Evolutionary conservation across 2,329 filamentous ascomycete genomes (phyloP).

Genomic region (Penicillium sp.): DNA sequence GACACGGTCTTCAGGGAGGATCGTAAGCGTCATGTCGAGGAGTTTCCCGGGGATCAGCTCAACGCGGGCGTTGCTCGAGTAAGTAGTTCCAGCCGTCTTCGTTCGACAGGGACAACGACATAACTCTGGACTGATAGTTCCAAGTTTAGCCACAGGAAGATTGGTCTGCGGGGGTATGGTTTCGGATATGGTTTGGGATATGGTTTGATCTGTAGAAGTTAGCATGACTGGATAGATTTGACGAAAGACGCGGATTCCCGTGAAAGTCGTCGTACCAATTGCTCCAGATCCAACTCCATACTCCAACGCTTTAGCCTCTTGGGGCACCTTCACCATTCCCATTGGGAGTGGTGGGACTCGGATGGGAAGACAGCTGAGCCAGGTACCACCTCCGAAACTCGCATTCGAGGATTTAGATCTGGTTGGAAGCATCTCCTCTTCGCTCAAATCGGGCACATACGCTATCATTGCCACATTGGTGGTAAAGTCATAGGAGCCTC

Average conservation of each 20-base stretch:
- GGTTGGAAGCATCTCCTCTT: not conserved
- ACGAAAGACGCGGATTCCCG: not conserved
- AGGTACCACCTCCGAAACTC: not conserved
- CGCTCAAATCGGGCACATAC: not conserved
- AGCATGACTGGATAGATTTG: not conserved
- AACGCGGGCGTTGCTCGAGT: not conserved
- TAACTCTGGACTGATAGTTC: not conserved
- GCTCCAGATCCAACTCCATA: not conserved
- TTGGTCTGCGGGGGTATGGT: not conserved
- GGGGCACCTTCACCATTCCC: not conserved
- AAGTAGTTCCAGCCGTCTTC: not conserved
- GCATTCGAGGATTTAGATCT: not conserved
- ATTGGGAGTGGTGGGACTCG: not conserved
- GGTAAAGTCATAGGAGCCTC: not conserved
- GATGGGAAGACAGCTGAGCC: not conserved
- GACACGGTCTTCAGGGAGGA: not conserved
- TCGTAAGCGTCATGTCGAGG: slow-evolving; percentile 12
- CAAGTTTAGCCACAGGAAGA: not conserved
- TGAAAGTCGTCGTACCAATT: not conserved
- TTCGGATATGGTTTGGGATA: too few species aligned
- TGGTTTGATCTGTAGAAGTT: not conserved
- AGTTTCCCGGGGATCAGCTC: not conserved
- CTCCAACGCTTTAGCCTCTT: not conserved
- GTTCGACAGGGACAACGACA: not conserved
- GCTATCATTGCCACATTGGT: not conserved